phyloP scores from a whole-genome alignment of 768 basidiomycete genomes.

The Russula earlei region DNA sequence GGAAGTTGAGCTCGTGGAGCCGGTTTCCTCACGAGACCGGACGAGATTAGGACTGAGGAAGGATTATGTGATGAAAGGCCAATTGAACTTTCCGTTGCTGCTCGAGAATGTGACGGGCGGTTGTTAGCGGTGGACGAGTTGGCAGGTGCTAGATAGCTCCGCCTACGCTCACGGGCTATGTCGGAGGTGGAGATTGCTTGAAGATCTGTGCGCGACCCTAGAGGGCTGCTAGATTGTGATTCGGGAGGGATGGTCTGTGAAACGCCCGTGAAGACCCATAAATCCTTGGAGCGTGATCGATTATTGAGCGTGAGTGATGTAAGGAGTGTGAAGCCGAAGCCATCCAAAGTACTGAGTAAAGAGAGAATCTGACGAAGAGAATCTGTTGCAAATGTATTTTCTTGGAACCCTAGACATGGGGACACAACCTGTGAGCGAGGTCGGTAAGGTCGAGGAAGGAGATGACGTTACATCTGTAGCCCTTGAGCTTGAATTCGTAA shows the following conservation, averaged over 20 bases:
- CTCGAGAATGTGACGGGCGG: conserved; percentile 7
- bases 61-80: conserved; percentile 8
- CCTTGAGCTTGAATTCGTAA: conserved; percentile 75
- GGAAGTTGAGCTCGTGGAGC: conserved; percentile 57
- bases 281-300: conserved; percentile 63
- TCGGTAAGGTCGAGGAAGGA: conserved; percentile 16
- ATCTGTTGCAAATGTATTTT: conserved; percentile 66
- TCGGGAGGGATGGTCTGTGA: conserved; percentile 26
- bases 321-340: conserved; percentile 56
- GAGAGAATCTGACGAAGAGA: conserved; percentile 63
- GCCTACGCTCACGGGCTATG: conserved; percentile 7
- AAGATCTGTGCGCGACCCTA: conserved; percentile 30
- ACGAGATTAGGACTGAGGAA: conserved; percentile 21
- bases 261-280: conserved; percentile 69
- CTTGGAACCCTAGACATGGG: conserved; percentile 54
- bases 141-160: conserved; percentile 2
- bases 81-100: conserved; percentile 13
- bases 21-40: conserved; percentile 47
- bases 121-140: background rate
- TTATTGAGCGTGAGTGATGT: conserved; percentile 63
- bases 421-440: background rate
- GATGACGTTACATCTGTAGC: conserved; percentile 56
- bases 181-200: conserved; percentile 12
- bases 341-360: conserved; percentile 56
- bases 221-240: conserved; percentile 28